Percentiles rank a stretch among this genome's conserved stretches.
Conservation (phyloP, 1,139 yeast species). For the Hanseniaspora gamundiae region DNA sequence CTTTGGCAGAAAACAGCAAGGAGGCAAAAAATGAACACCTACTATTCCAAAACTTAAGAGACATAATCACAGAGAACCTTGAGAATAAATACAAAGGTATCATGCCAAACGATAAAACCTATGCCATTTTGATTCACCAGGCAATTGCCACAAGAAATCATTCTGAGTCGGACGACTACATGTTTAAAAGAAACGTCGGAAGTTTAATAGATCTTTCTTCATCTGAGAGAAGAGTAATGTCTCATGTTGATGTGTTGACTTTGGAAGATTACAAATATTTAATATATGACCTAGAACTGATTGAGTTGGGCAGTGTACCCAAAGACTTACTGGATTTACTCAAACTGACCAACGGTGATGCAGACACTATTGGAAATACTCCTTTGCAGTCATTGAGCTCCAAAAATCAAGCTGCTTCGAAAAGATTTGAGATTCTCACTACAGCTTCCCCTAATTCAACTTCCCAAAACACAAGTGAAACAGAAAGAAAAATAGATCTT, state of each 20-base stretch:
- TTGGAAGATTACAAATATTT: slow-evolving; percentile 39
- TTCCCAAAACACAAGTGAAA: slow-evolving; percentile 3
- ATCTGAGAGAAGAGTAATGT: slow-evolving; percentile 32
- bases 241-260: slow-evolving; percentile 60
- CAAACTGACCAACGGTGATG: too few species aligned
- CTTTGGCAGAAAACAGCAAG: slow-evolving; percentile 30
- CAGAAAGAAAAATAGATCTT: slow-evolving; percentile 12
- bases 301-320: slow-evolving; percentile 15
- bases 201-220: not conserved
- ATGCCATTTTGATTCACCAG: slow-evolving; percentile 26
- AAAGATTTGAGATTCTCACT: too few species aligned
- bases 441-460: too few species aligned
- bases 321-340: slow-evolving; percentile 26
- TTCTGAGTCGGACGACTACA: slow-evolving; percentile 6
- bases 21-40: slow-evolving; percentile 17
- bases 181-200: slow-evolving; percentile 4
- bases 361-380: too few species aligned
- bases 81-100: slow-evolving; percentile 25
- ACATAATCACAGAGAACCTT: slow-evolving; percentile 22
- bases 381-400: too few species aligned
- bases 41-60: slow-evolving; percentile 15
- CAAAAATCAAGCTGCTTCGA: too few species aligned
- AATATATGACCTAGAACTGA: slow-evolving; percentile 10
- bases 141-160: slow-evolving; percentile 25
- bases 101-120: slow-evolving; percentile 34